Conservation (phyloP, 495 filamentous ascomycete genomes). For the Tricharina praecox region DNA sequence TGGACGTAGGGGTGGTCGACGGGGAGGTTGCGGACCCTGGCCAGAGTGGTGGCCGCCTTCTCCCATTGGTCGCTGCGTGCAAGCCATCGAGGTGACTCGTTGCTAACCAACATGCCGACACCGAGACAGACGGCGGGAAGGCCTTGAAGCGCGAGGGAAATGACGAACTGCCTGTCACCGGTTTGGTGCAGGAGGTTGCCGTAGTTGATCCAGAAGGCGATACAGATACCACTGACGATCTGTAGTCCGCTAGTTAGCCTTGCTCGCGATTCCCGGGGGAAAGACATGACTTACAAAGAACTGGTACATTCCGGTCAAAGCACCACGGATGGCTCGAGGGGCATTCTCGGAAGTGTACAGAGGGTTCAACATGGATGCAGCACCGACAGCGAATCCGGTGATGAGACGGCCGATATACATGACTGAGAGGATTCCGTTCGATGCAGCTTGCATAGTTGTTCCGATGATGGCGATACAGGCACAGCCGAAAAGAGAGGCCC, state of each 20-base stretch:
- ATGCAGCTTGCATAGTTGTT: slow-evolving; percentile 26
- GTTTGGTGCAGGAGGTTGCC: slow-evolving; percentile 37
- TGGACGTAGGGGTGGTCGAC: slow-evolving; percentile 45
- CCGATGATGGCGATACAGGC: slow-evolving; percentile 16
- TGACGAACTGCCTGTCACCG: slow-evolving; percentile 41
- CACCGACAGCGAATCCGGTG: slow-evolving; percentile 48
- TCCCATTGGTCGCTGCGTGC: slow-evolving; percentile 56
- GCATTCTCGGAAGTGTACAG: slow-evolving; percentile 47
- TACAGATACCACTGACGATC: slow-evolving; percentile 43
- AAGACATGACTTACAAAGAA: too few species aligned
- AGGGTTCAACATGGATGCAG: slow-evolving; percentile 47
- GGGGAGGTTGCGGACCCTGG: slow-evolving; percentile 39
- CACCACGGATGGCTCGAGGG: slow-evolving; percentile 52
- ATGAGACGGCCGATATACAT: slow-evolving; percentile 55
- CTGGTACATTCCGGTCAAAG: slow-evolving; percentile 53
- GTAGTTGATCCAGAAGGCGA: slow-evolving; percentile 54
- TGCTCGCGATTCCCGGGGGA: too few species aligned
- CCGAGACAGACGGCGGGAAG: slow-evolving; percentile 48
- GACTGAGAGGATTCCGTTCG: slow-evolving; percentile 30
- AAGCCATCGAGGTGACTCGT: slow-evolving; percentile 56
- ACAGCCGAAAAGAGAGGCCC: slow-evolving; percentile 20
- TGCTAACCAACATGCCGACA: slow-evolving; percentile 39
- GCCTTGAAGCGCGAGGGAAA: slow-evolving; percentile 51
- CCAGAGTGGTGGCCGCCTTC: slow-evolving; percentile 39
- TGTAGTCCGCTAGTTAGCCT: too few species aligned